Base-by-base conservation (phyloP, 805 yeast genomes). In the Starmera quercuum region DNA sequence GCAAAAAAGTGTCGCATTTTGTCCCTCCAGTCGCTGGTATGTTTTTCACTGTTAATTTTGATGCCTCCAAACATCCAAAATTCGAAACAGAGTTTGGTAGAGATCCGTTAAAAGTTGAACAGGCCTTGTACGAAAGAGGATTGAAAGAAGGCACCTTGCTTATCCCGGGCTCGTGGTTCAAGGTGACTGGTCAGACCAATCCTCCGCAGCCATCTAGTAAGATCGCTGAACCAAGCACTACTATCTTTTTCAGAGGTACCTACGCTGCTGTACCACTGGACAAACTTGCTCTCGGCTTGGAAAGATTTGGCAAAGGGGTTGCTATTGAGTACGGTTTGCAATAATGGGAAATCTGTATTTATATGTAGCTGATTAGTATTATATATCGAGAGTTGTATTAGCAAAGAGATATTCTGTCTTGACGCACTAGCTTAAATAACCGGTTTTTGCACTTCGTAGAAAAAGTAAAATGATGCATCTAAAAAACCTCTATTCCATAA, bases 91-190 rank as follows among this genome's bases (percentile, higher is more conserved):
- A 75, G 46, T 75, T 54, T 40, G 69, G 59, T 14, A 58, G 56
- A 26, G 86, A 82, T 54, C 80, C 83, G 32, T 42, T 64, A 29
- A 71, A 75, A 55, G 79, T 83, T 36, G 90, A 83, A 58, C 57
- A 50, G 23, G 73, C 76, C 7, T 54, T 83, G 31, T 82, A 75
- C 53, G 83, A 82, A 41, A 64, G 62, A 41, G 77, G 74, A 19
- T 64, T 81, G 43, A 60, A 64, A 35, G 59, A 63, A 35, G 88
- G 88, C 30, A 70, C 77, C 45, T 63, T 83, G 49, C 73, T 83
- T 74, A 80, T 82, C 44, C 92, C 92, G 28, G 94, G 92, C 31
- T 74, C 83, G 24, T 83, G 90, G 92, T 83, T 83, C 65, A 69
- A 70, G 56, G 63, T 73, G 27, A 53, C 53, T 4, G 80, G 77